A percentile compares a stretch with the other conserved stretches of the same genome.
Evolutionary conservation across 1,284 basidiomycete species (phyloP).

Genomic region (Leccinum proximum): DNA sequence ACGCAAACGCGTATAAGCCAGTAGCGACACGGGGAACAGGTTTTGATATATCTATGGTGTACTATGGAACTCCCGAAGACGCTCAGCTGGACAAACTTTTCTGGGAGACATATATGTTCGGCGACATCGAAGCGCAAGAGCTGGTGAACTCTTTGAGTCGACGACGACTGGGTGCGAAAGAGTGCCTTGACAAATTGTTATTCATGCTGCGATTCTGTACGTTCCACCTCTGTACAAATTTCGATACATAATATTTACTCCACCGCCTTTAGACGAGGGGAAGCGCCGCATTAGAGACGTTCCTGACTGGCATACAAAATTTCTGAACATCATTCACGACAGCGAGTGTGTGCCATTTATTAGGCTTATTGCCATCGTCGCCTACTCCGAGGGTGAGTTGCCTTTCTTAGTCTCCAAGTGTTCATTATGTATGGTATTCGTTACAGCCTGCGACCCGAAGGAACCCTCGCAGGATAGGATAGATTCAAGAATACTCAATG

Average conservation of each 20-base stretch:
- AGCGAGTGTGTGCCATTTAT: conserved; percentile 12
- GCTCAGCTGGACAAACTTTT: neutral
- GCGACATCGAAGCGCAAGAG: neutral
- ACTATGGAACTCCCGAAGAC: neutral
- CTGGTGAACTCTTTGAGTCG: neutral
- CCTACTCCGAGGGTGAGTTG: conserved; percentile 23
- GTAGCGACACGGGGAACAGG: neutral
- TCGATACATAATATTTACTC: neutral
- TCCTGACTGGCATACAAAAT: conserved; percentile 8
- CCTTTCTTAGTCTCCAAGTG: neutral
- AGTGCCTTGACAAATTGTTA: neutral
- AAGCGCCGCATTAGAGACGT: conserved; percentile 17
- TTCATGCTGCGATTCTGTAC: conserved; percentile 18
- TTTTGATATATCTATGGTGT: neutral
- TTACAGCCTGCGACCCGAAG: conserved; percentile 10
- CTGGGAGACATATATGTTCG: neutral
- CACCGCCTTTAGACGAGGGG: conserved; percentile 20
- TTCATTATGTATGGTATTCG: neutral
- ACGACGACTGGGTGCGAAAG: neutral
- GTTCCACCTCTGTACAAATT: neutral
- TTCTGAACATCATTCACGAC: conserved; percentile 14
- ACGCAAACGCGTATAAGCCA: neutral
- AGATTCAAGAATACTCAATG: conserved; percentile 3
- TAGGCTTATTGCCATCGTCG: conserved; percentile 10
- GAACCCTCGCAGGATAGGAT: neutral